These are phyloP conservation scores for Euclidium syriacum DNA, from an alignment of 345 rosid species.

Conservation along the genomic window DNA sequence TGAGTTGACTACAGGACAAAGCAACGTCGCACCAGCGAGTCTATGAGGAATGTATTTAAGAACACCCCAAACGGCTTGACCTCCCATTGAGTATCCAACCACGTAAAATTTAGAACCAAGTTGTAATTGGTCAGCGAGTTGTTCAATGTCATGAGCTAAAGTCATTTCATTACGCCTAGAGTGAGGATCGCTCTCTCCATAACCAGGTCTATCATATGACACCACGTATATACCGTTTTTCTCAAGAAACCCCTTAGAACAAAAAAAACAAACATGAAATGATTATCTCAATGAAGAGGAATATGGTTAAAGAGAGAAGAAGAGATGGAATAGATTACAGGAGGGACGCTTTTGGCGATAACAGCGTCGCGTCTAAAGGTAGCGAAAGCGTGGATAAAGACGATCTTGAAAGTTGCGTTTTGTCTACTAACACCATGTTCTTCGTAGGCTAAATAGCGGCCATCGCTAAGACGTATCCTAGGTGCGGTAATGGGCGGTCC, in stretches of 20 bases:
- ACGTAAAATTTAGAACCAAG: conserved; percentile 71
- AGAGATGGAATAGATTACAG: conserved; percentile 27
- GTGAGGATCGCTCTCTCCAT: conserved; percentile 32
- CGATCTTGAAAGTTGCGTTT: conserved; percentile 44
- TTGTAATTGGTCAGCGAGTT: conserved; percentile 79
- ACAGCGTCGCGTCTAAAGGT: conserved; percentile 41
- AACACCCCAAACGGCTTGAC: conserved; percentile 40
- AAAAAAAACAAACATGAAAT: conserved; percentile 1
- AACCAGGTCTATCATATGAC: conserved; percentile 74
- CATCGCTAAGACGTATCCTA: conserved; percentile 51
- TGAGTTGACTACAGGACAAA: conserved; percentile 48
- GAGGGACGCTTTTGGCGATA: conserved; percentile 28
- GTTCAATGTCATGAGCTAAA: conserved; percentile 74
- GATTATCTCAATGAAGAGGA: too few species aligned
- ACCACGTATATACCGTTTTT: conserved; percentile 62
- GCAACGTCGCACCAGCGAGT: conserved; percentile 47
- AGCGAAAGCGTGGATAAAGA: conserved; percentile 44
- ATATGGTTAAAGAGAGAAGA: not conserved
- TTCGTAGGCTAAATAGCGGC: conserved; percentile 54
- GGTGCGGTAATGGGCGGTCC: conserved; percentile 50
- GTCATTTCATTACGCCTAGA: conserved; percentile 42
- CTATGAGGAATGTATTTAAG: conserved; percentile 70
- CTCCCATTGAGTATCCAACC: conserved; percentile 40
- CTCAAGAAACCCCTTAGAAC: conserved; percentile 67
- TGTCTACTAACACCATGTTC: conserved; percentile 52